These are phyloP conservation scores for Leavenworthia alabamica DNA, from an alignment of 345 rosid species.

Conservation along the genomic window DNA sequence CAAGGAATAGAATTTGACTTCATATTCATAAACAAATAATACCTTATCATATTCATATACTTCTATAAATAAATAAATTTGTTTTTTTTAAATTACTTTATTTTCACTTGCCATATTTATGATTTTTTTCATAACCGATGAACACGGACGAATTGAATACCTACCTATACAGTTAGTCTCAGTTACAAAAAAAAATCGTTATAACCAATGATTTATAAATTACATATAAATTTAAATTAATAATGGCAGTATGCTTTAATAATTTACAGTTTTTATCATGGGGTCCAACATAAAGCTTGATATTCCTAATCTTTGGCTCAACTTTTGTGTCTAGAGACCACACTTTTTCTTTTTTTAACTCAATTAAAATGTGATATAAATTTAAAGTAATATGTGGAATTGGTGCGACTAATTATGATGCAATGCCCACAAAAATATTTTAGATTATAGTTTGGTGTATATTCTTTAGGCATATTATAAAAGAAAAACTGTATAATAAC, in stretches of 20 bases:
- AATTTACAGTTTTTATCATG: slow-evolving; percentile 22
- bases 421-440: background rate
- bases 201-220: background rate
- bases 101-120: background rate
- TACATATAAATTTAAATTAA: background rate
- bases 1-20: too few relatives aligned
- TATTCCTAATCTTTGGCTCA: slow-evolving; percentile 26
- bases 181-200: background rate
- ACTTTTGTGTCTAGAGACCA: slow-evolving; percentile 29
- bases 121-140: background rate
- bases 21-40: slow-evolving; percentile 2
- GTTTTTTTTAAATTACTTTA: background rate
- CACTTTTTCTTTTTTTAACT: slow-evolving; percentile 2
- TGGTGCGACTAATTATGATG: slow-evolving; percentile 26
- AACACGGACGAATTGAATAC: background rate
- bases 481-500: background rate
- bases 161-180: background rate
- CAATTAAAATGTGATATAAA: background rate
- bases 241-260: slow-evolving; percentile 27
- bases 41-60: slow-evolving; percentile 2
- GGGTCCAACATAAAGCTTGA: slow-evolving; percentile 33
- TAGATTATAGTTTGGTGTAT: background rate
- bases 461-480: background rate
- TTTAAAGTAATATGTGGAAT: background rate
- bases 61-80: background rate